Evolutionary conservation across 768 basidiomycete genomes (phyloP).

Genomic region (Lactarius trivialis): DNA sequence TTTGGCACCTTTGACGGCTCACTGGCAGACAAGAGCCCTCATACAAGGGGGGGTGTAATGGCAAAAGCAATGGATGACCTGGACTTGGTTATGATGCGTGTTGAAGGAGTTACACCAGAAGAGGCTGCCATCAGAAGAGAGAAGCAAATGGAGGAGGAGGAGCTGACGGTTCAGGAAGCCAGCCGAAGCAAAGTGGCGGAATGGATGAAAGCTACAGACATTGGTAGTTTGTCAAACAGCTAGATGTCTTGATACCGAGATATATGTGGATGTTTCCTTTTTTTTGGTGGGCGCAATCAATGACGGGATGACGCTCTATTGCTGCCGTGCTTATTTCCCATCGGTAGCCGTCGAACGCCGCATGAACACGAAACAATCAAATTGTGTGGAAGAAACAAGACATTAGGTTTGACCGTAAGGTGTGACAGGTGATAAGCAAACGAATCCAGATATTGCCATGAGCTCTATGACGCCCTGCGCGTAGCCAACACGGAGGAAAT

Average conservation of each 20-base stretch:
- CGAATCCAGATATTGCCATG: constrained; percentile 10
- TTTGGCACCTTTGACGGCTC: too few relatives aligned
- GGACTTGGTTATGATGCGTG: not conserved
- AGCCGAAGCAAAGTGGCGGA: not conserved
- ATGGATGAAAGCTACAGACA: too few relatives aligned
- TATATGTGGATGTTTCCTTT: not conserved
- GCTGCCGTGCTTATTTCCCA: not conserved
- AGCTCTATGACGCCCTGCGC: constrained; percentile 65
- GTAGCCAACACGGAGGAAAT: constrained; percentile 75
- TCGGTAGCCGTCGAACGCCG: not conserved
- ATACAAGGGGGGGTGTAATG: not conserved
- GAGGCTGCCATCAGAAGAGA: not conserved
- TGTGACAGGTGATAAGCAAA: not conserved
- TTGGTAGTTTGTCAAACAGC: too few relatives aligned
- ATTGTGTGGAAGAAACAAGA: not conserved
- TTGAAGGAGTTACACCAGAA: not conserved
- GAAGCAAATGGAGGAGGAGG: not conserved
- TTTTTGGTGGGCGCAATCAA: not conserved
- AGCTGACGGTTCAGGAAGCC: not conserved
- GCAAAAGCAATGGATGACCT: not conserved
- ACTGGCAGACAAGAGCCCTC: too few relatives aligned
- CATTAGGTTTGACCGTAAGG: not conserved
- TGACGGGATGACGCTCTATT: not conserved
- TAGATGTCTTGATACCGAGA: too few relatives aligned
- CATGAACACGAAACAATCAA: not conserved